These are phyloP conservation scores for Mycena galericulata DNA, from an alignment of 768 basidiomycete genomes.

Conservation along the genomic window DNA sequence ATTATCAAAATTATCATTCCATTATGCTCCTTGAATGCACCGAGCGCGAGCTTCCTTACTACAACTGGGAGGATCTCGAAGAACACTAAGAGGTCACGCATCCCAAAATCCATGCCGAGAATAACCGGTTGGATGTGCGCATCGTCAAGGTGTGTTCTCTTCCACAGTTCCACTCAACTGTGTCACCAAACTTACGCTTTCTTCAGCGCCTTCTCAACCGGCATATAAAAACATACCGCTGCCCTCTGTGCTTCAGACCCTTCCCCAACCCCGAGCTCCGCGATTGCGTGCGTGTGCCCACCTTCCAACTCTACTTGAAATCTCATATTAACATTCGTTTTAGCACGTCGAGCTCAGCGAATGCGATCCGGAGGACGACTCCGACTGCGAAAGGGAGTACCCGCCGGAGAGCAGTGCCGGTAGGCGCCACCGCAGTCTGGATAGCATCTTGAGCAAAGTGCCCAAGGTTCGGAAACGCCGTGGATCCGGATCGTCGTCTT, in stretches of 20 bases:
- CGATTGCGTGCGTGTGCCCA: conserved; percentile 14
- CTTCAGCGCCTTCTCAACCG: conserved; percentile 17
- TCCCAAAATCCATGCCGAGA: conserved; percentile 1
- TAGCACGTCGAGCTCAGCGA: conserved; percentile 25
- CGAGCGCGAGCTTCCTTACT: conserved; percentile 28
- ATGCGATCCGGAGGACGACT: no score
- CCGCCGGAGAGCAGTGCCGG: no score
- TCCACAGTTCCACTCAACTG: no score
- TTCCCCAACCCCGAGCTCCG: conserved; percentile 27
- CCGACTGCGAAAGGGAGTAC: no score
- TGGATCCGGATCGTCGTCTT: no score
- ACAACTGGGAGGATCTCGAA: conserved; percentile 18
- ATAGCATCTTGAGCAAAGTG: conserved; percentile 11
- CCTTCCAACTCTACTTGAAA: not conserved
- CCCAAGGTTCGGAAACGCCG: not conserved
- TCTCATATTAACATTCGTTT: not conserved
- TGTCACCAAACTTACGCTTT: not conserved
- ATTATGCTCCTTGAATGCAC: conserved; percentile 29
- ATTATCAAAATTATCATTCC: no score
- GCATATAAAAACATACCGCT: conserved; percentile 27
- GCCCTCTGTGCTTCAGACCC: no score
- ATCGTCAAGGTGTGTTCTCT: conserved; percentile 19
- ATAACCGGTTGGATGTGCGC: conserved; percentile 9
- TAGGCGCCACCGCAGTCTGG: conserved; percentile 7
- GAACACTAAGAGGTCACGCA: no score